Conservation (phyloP, 202 grass and related monocot species). For the Zizania palustris region DNA sequence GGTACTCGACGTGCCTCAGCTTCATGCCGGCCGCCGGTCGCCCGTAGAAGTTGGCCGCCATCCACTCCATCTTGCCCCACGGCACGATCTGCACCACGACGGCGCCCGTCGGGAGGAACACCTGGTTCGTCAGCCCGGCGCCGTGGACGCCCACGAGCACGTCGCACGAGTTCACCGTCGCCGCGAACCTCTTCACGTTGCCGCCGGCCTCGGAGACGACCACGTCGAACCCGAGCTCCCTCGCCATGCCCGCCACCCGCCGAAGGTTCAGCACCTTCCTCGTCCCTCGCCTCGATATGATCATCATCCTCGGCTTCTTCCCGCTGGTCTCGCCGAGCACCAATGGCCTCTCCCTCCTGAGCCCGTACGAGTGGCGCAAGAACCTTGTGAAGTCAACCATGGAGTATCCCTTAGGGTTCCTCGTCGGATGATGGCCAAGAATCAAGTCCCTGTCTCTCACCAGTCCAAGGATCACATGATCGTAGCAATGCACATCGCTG, state of each 20-base stretch:
- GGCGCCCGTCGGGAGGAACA: conserved; percentile 55
- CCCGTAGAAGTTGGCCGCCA: conserved; percentile 65
- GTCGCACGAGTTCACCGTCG: conserved; percentile 71
- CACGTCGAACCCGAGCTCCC: conserved; percentile 61
- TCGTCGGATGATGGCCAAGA: conserved; percentile 51
- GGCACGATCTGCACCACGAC: conserved; percentile 77
- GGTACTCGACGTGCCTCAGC: conserved; percentile 69
- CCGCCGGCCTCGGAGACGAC: conserved; percentile 51
- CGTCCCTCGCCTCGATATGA: conserved; percentile 61
- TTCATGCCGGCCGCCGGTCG: conserved; percentile 59
- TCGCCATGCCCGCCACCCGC: conserved; percentile 38
- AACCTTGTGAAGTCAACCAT: conserved; percentile 70
- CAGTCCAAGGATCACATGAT: conserved; percentile 54
- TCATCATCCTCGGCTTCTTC: conserved; percentile 62
- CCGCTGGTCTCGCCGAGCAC: conserved; percentile 43
- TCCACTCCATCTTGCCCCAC: conserved; percentile 77
- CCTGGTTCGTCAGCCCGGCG: conserved; percentile 65
- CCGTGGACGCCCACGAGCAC: conserved; percentile 73
- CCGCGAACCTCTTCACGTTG: conserved; percentile 54
- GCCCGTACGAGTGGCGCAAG: conserved; percentile 52
- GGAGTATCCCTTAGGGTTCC: conserved; percentile 54
- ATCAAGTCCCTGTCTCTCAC: conserved; percentile 63
- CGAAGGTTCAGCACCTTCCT: conserved; percentile 61
- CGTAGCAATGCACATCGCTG: conserved; percentile 62
- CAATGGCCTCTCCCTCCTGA: conserved; percentile 41